phyloP scores from a whole-genome alignment of 2,329 filamentous ascomycete genomes.

The Neopestalotiopsis sp. region DNA sequence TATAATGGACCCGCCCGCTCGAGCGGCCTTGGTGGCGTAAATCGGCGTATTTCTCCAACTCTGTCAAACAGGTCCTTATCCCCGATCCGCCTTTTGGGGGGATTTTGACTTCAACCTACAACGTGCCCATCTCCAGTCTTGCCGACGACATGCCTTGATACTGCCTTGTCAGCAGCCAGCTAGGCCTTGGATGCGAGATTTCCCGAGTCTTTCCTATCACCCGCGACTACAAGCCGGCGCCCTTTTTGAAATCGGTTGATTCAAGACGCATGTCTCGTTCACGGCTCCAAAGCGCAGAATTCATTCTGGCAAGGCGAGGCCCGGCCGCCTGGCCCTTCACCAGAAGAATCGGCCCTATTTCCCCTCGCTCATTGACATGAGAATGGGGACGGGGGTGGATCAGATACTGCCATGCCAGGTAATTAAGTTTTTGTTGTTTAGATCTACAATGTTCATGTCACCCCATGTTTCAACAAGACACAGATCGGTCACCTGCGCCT shows the following conservation, averaged over 20 bases:
- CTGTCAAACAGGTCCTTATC: not conserved
- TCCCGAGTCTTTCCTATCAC: constrained; percentile 2
- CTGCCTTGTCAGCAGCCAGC: not conserved
- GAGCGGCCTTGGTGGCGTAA: not conserved
- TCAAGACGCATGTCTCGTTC: constrained; percentile 5
- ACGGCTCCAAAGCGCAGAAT: not conserved
- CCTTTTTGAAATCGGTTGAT: not conserved
- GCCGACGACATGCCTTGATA: not conserved
- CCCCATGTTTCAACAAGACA: not conserved
- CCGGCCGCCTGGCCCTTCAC: not conserved
- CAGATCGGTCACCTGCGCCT: not conserved
- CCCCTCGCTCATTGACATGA: constrained; percentile 5
- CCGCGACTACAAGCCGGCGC: not conserved
- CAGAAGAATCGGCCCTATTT: constrained; percentile 2
- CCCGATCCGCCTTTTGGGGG: not conserved
- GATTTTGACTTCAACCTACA: not conserved
- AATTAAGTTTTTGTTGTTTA: not conserved
- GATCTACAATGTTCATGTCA: not conserved
- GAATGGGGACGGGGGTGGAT: constrained; percentile 15
- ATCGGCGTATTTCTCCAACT: constrained; percentile 10
- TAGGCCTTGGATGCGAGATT: not conserved
- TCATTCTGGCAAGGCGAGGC: constrained; percentile 9
- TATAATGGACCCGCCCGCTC: not conserved
- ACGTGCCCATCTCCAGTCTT: not conserved
- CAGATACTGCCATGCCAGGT: constrained; percentile 13